Percentiles rank a stretch among this genome's conserved stretches.
These are phyloP conservation scores for Neonectria punicea DNA, from an alignment of 2,329 filamentous ascomycete genomes.

Conservation along the genomic window DNA sequence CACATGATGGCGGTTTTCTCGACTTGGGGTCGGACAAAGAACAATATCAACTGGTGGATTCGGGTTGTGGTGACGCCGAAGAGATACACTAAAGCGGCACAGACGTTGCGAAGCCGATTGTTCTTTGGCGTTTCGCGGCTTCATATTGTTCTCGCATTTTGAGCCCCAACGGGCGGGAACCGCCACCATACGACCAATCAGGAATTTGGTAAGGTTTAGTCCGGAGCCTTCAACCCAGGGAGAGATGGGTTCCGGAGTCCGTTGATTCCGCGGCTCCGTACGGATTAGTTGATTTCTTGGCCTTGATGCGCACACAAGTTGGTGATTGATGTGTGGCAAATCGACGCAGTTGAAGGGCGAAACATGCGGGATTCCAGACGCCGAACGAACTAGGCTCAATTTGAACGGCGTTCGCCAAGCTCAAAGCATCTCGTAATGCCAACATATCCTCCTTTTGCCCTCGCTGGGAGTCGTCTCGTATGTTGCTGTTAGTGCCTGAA, in stretches of 20 bases:
- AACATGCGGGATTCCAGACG: not conserved
- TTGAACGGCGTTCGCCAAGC: not conserved
- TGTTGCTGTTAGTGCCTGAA: constrained; percentile 6
- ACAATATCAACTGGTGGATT: constrained; percentile 27
- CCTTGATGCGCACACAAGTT: not conserved
- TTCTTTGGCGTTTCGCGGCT: not conserved
- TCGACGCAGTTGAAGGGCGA: not conserved
- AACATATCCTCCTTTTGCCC: not conserved
- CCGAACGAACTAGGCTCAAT: too few relatives aligned
- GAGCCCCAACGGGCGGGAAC: not conserved
- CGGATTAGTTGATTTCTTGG: not conserved
- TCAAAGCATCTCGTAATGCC: not conserved
- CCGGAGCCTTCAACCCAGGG: not conserved
- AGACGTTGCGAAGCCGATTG: constrained; percentile 4
- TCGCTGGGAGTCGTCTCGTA: not conserved
- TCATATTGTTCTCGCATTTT: constrained; percentile 2
- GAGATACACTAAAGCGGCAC: not conserved
- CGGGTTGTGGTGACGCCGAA: not conserved
- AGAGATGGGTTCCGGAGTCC: not conserved
- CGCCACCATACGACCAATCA: not conserved
- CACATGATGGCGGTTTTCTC: constrained; percentile 1
- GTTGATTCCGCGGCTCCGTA: not conserved
- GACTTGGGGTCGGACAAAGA: constrained; percentile 31
- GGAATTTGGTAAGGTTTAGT: not conserved
- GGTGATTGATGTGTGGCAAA: not conserved